phyloP scores from a whole-genome alignment of 2,329 filamentous ascomycete species.

The Fusarium gaditjirri region DNA sequence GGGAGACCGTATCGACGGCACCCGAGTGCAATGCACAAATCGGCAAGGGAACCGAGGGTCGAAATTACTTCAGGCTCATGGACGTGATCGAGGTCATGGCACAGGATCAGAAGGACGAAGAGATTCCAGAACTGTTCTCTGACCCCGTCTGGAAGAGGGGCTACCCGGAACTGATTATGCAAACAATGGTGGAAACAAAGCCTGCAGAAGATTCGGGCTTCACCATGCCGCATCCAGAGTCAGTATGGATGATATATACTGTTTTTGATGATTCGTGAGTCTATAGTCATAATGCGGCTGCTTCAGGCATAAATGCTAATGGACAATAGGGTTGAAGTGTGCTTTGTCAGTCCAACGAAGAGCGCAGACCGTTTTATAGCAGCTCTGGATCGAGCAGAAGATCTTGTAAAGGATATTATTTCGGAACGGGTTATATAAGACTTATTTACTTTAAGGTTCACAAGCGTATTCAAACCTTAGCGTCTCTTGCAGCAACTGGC shows the following conservation, averaged over 20 bases:
- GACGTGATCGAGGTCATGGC: slow-evolving; percentile 9
- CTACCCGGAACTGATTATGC: slow-evolving; percentile 1
- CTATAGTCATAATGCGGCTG: too few species aligned
- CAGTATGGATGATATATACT: slow-evolving; percentile 9
- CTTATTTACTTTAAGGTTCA: too few species aligned
- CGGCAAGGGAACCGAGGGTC: background rate
- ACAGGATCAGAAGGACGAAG: background rate
- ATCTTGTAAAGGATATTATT: background rate
- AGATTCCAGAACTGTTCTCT: background rate
- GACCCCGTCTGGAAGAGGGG: slow-evolving; percentile 8
- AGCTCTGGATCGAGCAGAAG: background rate
- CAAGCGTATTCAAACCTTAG: too few species aligned
- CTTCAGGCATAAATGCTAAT: background rate
- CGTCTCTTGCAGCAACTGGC: too few species aligned
- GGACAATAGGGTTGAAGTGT: background rate
- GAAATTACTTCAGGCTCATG: slow-evolving; percentile 5
- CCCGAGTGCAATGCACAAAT: slow-evolving; percentile 9
- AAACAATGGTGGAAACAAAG: slow-evolving; percentile 9
- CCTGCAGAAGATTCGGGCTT: slow-evolving; percentile 1
- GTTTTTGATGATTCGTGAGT: slow-evolving; percentile 1
- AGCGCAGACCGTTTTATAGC: background rate
- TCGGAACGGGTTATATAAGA: background rate
- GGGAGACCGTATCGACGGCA: slow-evolving; percentile 10
- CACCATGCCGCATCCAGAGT: slow-evolving; percentile 6
- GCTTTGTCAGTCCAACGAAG: background rate